These are phyloP conservation scores for Penicillium sp. DNA, from an alignment of 2,329 filamentous ascomycete genomes.

Conservation along the genomic window DNA sequence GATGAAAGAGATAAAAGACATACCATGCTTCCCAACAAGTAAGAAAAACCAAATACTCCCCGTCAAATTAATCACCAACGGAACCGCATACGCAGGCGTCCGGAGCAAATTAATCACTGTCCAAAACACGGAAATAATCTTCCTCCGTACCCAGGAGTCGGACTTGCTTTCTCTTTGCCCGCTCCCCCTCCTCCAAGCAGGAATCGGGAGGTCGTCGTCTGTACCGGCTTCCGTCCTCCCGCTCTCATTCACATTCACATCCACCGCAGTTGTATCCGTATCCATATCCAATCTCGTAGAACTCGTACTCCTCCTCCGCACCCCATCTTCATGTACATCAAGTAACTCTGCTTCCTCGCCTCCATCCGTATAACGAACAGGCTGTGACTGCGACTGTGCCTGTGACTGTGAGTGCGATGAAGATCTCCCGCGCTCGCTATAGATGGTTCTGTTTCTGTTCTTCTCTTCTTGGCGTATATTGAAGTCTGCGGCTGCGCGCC, in stretches of 20 bases:
- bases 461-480: conserved; percentile 51
- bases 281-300: too few species aligned
- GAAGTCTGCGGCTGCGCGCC: conserved; percentile 74
- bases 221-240: not conserved
- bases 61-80: conserved; percentile 81
- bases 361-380: not conserved
- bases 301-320: conserved; percentile 17
- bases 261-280: conserved; percentile 37
- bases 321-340: conserved; percentile 1
- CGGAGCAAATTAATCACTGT: conserved; percentile 72
- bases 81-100: conserved; percentile 79
- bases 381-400: not conserved
- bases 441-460: conserved; percentile 3
- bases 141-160: conserved; percentile 60
- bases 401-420: conserved; percentile 10
- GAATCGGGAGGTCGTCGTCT: conserved; percentile 24
- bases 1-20: conserved; percentile 36
- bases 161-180: too few species aligned
- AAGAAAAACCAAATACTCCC: conserved; percentile 97
- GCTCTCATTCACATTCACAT: conserved; percentile 44
- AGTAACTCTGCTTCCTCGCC: conserved; percentile 20
- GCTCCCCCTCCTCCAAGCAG: conserved; percentile 28
- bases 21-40: conserved; percentile 86
- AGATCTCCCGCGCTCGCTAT: conserved; percentile 8
- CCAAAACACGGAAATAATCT: conserved; percentile 64